Base-by-base conservation (phyloP, 2,329 filamentous ascomycete species). In the Chaetomium strumarium region DNA sequence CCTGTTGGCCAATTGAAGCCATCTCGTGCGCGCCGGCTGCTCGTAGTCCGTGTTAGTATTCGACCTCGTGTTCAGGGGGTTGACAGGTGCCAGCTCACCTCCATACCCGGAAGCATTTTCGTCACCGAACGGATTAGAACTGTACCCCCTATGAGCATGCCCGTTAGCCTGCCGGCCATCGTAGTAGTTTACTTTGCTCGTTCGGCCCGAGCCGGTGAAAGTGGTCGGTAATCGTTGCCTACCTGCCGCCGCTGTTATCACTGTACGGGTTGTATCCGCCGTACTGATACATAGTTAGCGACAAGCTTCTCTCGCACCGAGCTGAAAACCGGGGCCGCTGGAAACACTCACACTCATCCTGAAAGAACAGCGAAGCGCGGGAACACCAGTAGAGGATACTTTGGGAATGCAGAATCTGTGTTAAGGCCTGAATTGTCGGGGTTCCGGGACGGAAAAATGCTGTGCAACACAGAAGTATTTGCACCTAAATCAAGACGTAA, bases 71-170 rank as follows among this genome's bases (percentile, higher is more conserved):
- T 1, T 12, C 31, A 10, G 2, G 12, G 17, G 6, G 20, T 19
- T 2, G 24, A 7, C 1, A 17, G 16, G n/a, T 16, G n/a, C 16
- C 7, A 5, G 46, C 44, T 48, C 13, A 51, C 34, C 24, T n/a
- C 33, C 36, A 19, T 50, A 49, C 24, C 33, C 42, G 19, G 62
- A 60, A 34, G 66, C 69, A 55, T 73, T 73, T 65, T 76, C 72
- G 63, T 84, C 72, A 63, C 82, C 80, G 62, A 79, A 84, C 51
- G 81, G 80, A 68, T 84, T 83, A 55, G 70, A 67, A 60, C 48
- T 43, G 46, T 59, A 58, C 5, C 62, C 74, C 68, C 58, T 58
- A 9, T 17, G 29, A 11, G 39, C 34, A 8, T n/a, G 2, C 41
- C 9, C 39, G 16, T 54, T 17, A 55, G 45, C 3, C 3, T 12